phyloP scores from a whole-genome alignment of 2,329 filamentous ascomycete species.

The Fusarium incarnatum region DNA sequence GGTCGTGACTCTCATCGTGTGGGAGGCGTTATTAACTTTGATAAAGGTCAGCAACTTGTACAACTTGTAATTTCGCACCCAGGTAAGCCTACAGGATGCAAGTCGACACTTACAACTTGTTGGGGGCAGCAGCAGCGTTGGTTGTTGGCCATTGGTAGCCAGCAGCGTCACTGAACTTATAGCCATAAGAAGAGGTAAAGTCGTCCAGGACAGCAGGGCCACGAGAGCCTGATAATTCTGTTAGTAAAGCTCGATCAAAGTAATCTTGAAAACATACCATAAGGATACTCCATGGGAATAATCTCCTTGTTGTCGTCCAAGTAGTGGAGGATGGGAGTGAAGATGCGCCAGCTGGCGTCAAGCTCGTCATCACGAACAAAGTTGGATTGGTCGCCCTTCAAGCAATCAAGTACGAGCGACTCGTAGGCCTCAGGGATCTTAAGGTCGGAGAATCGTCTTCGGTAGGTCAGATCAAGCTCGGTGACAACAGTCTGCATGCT shows the following conservation, averaged over 20 bases:
- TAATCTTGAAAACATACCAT: conserved; percentile 70
- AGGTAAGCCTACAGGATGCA: conserved; percentile 30
- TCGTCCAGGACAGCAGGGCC: conserved; percentile 96
- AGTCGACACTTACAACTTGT: conserved; percentile 78
- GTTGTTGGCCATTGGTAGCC: conserved; percentile 96
- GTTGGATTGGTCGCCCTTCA: conserved; percentile 99
- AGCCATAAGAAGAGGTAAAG: conserved; percentile 97
- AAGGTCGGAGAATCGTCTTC: conserved; percentile 96
- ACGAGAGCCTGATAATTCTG: conserved; percentile 78
- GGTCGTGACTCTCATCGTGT: conserved; percentile 35
- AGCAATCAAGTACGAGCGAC: conserved; percentile 93
- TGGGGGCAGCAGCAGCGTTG: conserved; percentile 69
- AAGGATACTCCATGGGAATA: conserved; percentile 99
- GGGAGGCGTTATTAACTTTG: conserved; percentile 42
- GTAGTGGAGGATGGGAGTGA: conserved; percentile 96
- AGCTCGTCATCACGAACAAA: conserved; percentile 97
- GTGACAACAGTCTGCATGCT: conserved; percentile 99
- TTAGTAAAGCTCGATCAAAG: background rate
- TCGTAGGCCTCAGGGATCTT: conserved; percentile 99
- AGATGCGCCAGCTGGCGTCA: conserved; percentile 98
- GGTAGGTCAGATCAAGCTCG: conserved; percentile 97
- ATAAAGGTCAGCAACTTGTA: conserved; percentile 30
- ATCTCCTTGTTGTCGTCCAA: conserved; percentile 99
- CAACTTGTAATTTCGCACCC: conserved; percentile 10
- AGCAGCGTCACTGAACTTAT: conserved; percentile 97